Conservation (phyloP, 768 basidiomycete genomes). For the Lactarius hatsudake region DNA sequence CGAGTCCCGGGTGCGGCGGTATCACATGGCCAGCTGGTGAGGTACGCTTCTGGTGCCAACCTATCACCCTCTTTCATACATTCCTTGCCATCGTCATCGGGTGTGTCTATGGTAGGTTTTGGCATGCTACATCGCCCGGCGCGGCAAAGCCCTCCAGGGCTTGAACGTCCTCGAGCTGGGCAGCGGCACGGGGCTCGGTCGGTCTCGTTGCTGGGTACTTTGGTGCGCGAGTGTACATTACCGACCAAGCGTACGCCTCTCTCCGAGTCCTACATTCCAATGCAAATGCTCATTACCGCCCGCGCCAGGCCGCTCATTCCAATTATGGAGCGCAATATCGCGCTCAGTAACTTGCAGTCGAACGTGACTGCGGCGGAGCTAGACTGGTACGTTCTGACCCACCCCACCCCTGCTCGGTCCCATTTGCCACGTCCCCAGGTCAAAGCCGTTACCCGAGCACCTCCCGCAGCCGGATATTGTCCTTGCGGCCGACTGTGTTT, state of each 20-base stretch:
- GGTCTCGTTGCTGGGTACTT: constrained; percentile 77
- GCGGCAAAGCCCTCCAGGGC: constrained; percentile 49
- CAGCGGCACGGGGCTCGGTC: constrained; percentile 91
- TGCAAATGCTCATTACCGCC: constrained; percentile 45
- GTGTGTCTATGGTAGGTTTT: constrained; percentile 56
- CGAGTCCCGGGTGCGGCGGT: constrained; percentile 87
- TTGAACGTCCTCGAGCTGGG: constrained; percentile 79
- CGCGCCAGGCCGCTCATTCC: constrained; percentile 61
- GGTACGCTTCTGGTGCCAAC: constrained; percentile 42
- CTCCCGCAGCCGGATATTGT: constrained; percentile 61
- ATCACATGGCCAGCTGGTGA: constrained; percentile 92
- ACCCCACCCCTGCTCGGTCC: background rate
- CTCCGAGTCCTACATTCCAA: background rate
- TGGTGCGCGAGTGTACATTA: constrained; percentile 68
- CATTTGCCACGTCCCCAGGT: constrained; percentile 46
- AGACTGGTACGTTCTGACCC: constrained; percentile 64
- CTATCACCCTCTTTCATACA: background rate
- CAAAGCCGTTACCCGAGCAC: constrained; percentile 47
- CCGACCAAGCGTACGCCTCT: constrained; percentile 81
- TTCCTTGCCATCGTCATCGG: background rate
- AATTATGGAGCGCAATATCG: constrained; percentile 76
- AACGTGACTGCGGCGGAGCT: constrained; percentile 64
- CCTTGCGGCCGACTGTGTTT: constrained; percentile 92
- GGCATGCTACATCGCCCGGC: constrained; percentile 66
- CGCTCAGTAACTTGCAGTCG: constrained; percentile 55